phyloP scores from a whole-genome alignment of 768 basidiomycete species.

The Tricholoma sp. region DNA sequence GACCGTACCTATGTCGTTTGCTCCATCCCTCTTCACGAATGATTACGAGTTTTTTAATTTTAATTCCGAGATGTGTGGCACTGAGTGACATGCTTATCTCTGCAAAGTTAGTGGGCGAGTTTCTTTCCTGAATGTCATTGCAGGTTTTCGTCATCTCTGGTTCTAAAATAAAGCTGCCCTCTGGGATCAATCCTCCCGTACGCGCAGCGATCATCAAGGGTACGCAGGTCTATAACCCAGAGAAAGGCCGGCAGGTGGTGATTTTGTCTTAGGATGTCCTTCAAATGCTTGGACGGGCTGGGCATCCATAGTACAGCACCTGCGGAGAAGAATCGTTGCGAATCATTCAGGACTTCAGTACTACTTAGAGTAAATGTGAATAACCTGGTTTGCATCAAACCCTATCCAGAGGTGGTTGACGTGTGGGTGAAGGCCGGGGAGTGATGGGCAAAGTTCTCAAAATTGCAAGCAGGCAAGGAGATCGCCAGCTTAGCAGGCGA shows the following conservation, averaged over 20 bases:
- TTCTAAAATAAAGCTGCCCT: too few relatives aligned
- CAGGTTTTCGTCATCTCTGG: too few relatives aligned
- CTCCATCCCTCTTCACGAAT: too few relatives aligned
- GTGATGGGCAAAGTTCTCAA: too few relatives aligned
- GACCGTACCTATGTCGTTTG: too few relatives aligned
- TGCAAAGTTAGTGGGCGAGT: neutral
- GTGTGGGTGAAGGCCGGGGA: too few relatives aligned
- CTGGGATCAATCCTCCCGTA: too few relatives aligned
- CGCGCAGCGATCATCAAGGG: constrained; percentile 67
- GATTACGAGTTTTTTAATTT: too few relatives aligned
- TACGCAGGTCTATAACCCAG: constrained; percentile 99
- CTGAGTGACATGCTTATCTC: neutral
- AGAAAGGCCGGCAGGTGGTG: constrained; percentile 97
- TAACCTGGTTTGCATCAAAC: constrained; percentile 25
- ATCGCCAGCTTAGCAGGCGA: too few relatives aligned
- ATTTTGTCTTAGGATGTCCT: constrained; percentile 92
- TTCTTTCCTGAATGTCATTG: neutral
- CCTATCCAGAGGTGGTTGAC: too few relatives aligned
- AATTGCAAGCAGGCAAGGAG: too few relatives aligned
- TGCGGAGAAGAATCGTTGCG: constrained; percentile 97
- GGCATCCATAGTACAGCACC: constrained; percentile 95
- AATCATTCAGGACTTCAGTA: constrained; percentile 97
- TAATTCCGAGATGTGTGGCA: too few relatives aligned
- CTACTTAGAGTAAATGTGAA: constrained; percentile 81
- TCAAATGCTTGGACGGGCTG: constrained; percentile 98